phyloP scores from a whole-genome alignment of 2,329 filamentous ascomycete species.

The Colletotrichum cuscutae region DNA sequence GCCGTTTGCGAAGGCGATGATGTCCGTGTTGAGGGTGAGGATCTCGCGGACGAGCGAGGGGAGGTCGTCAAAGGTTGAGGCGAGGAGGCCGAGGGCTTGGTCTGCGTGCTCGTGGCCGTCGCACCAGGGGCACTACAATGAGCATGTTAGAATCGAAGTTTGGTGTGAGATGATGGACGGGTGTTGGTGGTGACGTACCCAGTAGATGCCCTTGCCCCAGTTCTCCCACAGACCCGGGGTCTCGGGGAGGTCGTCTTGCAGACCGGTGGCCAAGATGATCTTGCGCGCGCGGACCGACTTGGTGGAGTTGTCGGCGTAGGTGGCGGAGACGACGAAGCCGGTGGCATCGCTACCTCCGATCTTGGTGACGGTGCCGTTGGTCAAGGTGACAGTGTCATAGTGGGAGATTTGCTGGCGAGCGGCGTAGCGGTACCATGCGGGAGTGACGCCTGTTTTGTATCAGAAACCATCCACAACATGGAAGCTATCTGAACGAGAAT shows the following conservation, averaged over 20 bases:
- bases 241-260: slow-evolving; percentile 63
- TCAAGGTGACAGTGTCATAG: slow-evolving; percentile 61
- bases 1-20: slow-evolving; percentile 69
- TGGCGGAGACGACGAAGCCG: slow-evolving; percentile 54
- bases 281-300: slow-evolving; percentile 59
- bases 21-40: slow-evolving; percentile 63
- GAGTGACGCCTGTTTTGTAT: slow-evolving; percentile 57
- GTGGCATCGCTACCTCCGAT: slow-evolving; percentile 53
- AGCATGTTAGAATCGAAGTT: background rate
- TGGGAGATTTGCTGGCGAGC: slow-evolving; percentile 63
- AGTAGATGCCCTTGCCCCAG: slow-evolving; percentile 70
- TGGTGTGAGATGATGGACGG: too few relatives aligned
- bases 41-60: slow-evolving; percentile 61
- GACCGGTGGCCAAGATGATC: slow-evolving; percentile 67
- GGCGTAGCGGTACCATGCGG: slow-evolving; percentile 62
- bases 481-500: too few relatives aligned
- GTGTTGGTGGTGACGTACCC: slow-evolving; percentile 43
- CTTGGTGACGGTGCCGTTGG: slow-evolving; percentile 62
- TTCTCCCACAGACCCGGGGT: slow-evolving; percentile 65
- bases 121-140: slow-evolving; percentile 67
- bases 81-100: slow-evolving; percentile 65
- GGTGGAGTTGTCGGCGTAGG: slow-evolving; percentile 30
- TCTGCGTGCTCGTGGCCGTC: slow-evolving; percentile 71
- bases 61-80: slow-evolving; percentile 52
- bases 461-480: background rate